phyloP scores from a whole-genome alignment of 768 basidiomycete genomes.

The Boletus rufocinnamomeus region DNA sequence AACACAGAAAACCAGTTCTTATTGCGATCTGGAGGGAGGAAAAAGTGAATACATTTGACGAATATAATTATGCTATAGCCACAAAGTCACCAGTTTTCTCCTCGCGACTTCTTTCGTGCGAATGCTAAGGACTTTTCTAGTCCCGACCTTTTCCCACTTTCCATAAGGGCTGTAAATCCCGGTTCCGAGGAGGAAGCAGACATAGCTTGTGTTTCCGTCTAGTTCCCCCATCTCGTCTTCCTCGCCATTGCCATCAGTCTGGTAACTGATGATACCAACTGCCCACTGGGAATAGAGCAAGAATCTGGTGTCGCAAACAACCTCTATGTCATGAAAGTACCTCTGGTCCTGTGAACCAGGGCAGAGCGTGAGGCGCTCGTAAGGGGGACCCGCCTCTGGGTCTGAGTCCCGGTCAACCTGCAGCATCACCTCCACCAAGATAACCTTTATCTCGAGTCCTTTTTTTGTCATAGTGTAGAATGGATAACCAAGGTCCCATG shows the following conservation, averaged over 20 bases:
- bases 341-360: slow-evolving; percentile 1
- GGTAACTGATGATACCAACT: slow-evolving; percentile 11
- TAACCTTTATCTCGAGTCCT: slow-evolving; percentile 8
- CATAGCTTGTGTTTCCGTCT: not conserved
- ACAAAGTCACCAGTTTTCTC: slow-evolving; percentile 1
- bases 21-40: not conserved
- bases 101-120: slow-evolving; percentile 7
- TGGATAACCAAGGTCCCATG: slow-evolving; percentile 8
- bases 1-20: too few relatives aligned
- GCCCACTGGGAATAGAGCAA: slow-evolving; percentile 7
- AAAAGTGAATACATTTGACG: not conserved
- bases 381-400: not conserved
- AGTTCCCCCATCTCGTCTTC: not conserved
- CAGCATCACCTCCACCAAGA: slow-evolving; percentile 13
- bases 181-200: slow-evolving; percentile 3
- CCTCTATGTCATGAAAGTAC: slow-evolving; percentile 1
- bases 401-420: not conserved
- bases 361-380: not conserved
- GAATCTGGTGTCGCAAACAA: slow-evolving; percentile 6
- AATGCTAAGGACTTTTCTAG: slow-evolving; percentile 5
- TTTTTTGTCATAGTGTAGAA: slow-evolving; percentile 8
- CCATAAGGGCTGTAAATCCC: slow-evolving; percentile 10
- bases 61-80: slow-evolving; percentile 1
- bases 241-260: not conserved
- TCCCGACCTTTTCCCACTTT: slow-evolving; percentile 11